Percentiles rank a stretch among this genome's conserved stretches.
Conservation (phyloP, 116 monocot species). For the Thalassia testudinum region DNA sequence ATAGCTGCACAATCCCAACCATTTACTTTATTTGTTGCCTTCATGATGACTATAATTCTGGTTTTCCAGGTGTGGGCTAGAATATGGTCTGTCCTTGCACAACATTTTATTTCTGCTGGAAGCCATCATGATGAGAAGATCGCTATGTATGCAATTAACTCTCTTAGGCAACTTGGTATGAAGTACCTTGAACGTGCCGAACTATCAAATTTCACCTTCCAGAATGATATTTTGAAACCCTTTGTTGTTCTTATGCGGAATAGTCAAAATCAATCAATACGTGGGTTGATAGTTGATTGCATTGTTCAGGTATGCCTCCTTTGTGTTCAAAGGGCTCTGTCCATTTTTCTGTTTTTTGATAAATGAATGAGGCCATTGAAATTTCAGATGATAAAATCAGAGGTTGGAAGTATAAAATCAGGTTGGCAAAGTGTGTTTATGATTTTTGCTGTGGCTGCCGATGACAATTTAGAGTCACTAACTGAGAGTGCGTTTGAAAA, state of each 20-base stretch:
- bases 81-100: conserved; percentile 89
- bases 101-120: conserved; percentile 94
- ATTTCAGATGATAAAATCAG: conserved; percentile 85
- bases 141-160: conserved; percentile 97
- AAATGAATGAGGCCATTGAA: background rate
- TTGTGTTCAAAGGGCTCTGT: background rate
- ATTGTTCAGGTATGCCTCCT: conserved; percentile 63
- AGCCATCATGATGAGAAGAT: conserved; percentile 84
- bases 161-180: conserved; percentile 96
- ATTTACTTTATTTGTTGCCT: no score
- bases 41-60: no score
- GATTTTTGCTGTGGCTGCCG: conserved; percentile 94
- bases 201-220: conserved; percentile 90
- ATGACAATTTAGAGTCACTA: conserved; percentile 74
- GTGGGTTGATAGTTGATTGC: conserved; percentile 90
- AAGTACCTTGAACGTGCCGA: conserved; percentile 97
- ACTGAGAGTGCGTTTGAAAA: conserved; percentile 98
- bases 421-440: conserved; percentile 99
- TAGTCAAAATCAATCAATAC: conserved; percentile 65
- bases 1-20: no score
- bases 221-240: conserved; percentile 96
- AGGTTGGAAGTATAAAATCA: conserved; percentile 94
- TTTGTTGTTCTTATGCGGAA: conserved; percentile 98
- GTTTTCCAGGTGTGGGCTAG: conserved; percentile 80
- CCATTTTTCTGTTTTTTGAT: background rate